phyloP scores from a whole-genome alignment of 1,284 basidiomycete genomes.

The Anthracocystis panici-leucophaei region DNA sequence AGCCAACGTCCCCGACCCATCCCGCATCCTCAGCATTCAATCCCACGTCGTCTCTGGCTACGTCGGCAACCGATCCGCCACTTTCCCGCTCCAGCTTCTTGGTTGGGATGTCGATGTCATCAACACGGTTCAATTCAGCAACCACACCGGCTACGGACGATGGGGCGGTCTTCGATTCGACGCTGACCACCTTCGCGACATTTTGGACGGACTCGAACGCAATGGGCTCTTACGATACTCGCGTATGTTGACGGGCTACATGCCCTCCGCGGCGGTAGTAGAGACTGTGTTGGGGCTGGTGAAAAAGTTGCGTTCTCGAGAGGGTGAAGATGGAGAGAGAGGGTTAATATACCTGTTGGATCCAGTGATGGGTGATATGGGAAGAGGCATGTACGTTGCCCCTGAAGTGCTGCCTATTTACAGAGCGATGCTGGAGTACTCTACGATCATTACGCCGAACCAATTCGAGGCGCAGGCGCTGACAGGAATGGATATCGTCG shows the following conservation, averaged over 20 bases:
- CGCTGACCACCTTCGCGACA: conserved; percentile 68
- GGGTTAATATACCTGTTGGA: conserved; percentile 85
- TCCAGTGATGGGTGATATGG: conserved; percentile 74
- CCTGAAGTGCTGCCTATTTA: conserved; percentile 90
- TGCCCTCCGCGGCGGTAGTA: conserved; percentile 86
- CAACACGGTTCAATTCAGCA: conserved; percentile 84
- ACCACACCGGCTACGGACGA: conserved; percentile 83
- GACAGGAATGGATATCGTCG: conserved; percentile 73
- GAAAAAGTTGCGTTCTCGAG: conserved; percentile 73
- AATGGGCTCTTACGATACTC: conserved; percentile 62
- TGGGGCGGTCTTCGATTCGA: conserved; percentile 71
- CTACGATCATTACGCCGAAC: conserved; percentile 95
- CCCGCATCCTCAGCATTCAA: conserved; percentile 76
- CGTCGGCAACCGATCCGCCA: conserved; percentile 86
- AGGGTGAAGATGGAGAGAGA: conserved; percentile 71
- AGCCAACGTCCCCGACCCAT: conserved; percentile 48
- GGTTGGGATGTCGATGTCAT: conserved; percentile 97
- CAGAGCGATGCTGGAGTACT: conserved; percentile 79
- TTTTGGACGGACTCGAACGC: conserved; percentile 65
- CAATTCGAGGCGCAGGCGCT: conserved; percentile 91
- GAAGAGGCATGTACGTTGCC: conserved; percentile 80
- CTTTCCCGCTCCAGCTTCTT: conserved; percentile 92
- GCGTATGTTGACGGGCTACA: conserved; percentile 75
- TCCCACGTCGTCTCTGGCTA: conserved; percentile 95
- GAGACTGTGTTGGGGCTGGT: conserved; percentile 78